These are phyloP conservation scores for Nicotiana otophora DNA, from an alignment of 257 asterid species.

Conservation along the genomic window DNA sequence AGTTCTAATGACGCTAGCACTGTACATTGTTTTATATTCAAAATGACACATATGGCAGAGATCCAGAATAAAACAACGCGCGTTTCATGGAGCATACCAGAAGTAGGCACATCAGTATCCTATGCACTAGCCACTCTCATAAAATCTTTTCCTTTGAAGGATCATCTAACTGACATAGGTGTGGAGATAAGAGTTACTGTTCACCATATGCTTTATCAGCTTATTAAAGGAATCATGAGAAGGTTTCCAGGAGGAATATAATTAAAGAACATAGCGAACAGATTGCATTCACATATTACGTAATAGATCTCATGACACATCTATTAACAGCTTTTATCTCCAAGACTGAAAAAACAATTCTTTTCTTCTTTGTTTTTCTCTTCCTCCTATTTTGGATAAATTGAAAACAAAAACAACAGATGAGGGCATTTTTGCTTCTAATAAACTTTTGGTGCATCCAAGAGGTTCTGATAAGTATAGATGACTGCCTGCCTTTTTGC, in stretches of 20 bases:
- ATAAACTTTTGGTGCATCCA: not conserved
- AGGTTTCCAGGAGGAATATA: not conserved
- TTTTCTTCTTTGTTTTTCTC: not conserved
- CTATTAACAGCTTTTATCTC: not conserved
- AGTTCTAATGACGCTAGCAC: not conserved
- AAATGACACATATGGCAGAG: slow-evolving; percentile 1
- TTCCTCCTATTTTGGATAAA: not conserved
- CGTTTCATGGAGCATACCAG: not conserved
- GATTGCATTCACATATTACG: not conserved
- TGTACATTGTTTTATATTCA: not conserved
- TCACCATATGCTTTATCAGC: not conserved
- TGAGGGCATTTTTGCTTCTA: not conserved
- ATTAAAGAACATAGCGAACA: not conserved
- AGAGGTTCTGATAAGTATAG: not conserved
- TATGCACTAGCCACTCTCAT: not conserved
- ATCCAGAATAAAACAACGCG: not conserved
- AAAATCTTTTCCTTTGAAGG: not conserved
- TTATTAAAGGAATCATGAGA: not conserved
- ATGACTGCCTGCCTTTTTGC: not conserved
- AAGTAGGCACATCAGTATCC: not conserved
- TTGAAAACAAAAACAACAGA: not conserved
- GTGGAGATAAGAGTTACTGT: not conserved
- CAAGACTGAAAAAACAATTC: not conserved
- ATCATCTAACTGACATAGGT: not conserved
- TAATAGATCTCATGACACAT: not conserved